Evolutionary conservation across 2,329 filamentous ascomycete species (phyloP), one percentile per base, ranked within the genome.

Genomic region (Aureobasidium namibiae): DNA sequence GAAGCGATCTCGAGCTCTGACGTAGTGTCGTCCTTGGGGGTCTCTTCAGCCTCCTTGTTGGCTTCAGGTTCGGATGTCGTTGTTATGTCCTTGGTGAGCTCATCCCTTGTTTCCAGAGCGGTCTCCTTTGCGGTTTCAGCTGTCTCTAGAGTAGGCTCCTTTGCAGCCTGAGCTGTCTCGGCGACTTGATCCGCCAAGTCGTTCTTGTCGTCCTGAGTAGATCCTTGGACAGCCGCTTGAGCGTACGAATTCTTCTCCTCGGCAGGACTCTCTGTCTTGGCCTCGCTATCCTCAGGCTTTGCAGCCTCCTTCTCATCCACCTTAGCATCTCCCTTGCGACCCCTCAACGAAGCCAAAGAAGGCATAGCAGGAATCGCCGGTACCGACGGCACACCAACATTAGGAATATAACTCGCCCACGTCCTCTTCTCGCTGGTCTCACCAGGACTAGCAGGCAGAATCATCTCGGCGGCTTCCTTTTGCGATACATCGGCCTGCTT

Each of bases 381-480:
- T 5, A 56, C 36, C 13, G 39, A 23, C 11, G 53, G 31, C 21
- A 56, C 26, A 23, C n/a, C 26, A 48, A 54, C 56, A 18, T 11
- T 65, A 1, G 70, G 68, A 1, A 73, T 61, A 58, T 72, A 73
- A 1, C 70, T 71, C 1, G 66, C 63, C 70, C 70, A 73, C 9
- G 69, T 71, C 48, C 65, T 63, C 64, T 59, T 53, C 16, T 45
- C 57, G 3, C 52, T 59, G 1, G 9, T 73, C 62, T 69, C 71
- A 50, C 38, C 50, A 21, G 50, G 50, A 38, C 52, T 56, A 1
- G 33, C 14, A 0, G 54, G 54, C 24, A 57, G 18, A 14, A 57
- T 48, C 41, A 57, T 61, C n/a, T 62, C 60, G n/a, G 62, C 50
- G 31, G 64, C 63, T 46, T 67, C 63, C 13, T 65, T 64, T 11